phyloP scores from a whole-genome alignment of 164 flowering plant species.

The Annona cherimola region DNA sequence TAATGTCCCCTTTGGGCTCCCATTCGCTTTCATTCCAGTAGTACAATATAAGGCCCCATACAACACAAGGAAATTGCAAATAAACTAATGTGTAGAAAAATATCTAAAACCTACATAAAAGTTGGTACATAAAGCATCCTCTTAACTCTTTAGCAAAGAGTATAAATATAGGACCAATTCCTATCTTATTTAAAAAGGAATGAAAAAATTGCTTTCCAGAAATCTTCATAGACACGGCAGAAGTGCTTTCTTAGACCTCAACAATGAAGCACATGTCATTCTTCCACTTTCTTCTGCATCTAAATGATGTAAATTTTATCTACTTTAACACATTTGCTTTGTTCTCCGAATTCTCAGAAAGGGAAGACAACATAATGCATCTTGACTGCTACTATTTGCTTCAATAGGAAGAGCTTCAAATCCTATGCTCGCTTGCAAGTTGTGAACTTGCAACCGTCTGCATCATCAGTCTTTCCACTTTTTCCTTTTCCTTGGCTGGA shows the following conservation, averaged over 20 bases:
- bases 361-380: not conserved
- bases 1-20: not conserved
- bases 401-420: not conserved
- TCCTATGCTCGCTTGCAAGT: not conserved
- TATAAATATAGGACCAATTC: not conserved
- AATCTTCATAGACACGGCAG: not conserved
- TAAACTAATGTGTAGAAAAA: not conserved
- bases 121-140: not conserved
- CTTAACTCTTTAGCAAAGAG: not conserved
- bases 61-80: not conserved
- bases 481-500: no score
- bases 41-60: not conserved
- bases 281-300: not conserved
- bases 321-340: not conserved
- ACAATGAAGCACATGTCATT: not conserved
- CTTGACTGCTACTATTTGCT: not conserved
- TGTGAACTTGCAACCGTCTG: not conserved
- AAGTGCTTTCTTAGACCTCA: not conserved
- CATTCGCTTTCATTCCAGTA: not conserved
- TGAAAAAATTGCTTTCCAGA: not conserved
- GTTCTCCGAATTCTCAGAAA: not conserved
- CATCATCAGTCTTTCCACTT: not conserved
- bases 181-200: not conserved
- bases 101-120: not conserved
- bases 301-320: not conserved